These are phyloP conservation scores for Daldinia sp. DNA, from an alignment of 2,329 filamentous ascomycete species.

Conservation along the genomic window DNA sequence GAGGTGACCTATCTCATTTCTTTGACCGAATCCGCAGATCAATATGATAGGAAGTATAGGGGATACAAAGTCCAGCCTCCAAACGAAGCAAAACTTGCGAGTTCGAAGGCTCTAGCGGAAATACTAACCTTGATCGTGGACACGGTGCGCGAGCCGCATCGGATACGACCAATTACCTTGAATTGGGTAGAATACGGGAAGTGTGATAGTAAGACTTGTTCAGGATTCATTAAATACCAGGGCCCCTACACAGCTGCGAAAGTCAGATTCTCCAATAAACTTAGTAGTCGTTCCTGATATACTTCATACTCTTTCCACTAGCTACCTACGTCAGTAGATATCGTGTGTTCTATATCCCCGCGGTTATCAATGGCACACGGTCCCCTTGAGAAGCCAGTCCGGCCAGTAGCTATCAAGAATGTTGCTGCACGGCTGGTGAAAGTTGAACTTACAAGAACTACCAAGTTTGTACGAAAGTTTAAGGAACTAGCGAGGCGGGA, in stretches of 20 bases:
- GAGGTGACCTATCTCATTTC: constrained; percentile 39
- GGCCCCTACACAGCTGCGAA: constrained; percentile 1
- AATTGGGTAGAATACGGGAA: constrained; percentile 12
- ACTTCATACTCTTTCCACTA: constrained; percentile 3
- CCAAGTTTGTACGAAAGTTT: constrained; percentile 41
- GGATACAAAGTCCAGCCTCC: constrained; percentile 30
- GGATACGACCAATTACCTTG: constrained; percentile 21
- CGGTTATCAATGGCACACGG: constrained; percentile 41
- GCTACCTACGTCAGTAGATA: not conserved
- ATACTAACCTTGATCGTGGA: constrained; percentile 22
- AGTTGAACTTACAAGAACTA: constrained; percentile 24
- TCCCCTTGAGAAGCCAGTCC: constrained; percentile 35
- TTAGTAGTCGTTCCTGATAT: constrained; percentile 4
- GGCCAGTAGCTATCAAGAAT: constrained; percentile 36
- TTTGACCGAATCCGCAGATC: constrained; percentile 38
- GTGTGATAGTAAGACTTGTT: constrained; percentile 9
- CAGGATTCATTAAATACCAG: constrained; percentile 15
- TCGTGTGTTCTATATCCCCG: not conserved
- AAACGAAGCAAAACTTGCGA: constrained; percentile 28
- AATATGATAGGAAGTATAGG: constrained; percentile 33
- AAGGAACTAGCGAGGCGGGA: constrained; percentile 42
- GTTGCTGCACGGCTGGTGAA: constrained; percentile 24
- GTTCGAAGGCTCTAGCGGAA: constrained; percentile 13
- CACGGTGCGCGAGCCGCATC: constrained; percentile 36
- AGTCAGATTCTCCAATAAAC: constrained; percentile 5